Evolutionary conservation across 2,329 filamentous ascomycete genomes (phyloP).

Genomic region (Cercospora zeina): DNA sequence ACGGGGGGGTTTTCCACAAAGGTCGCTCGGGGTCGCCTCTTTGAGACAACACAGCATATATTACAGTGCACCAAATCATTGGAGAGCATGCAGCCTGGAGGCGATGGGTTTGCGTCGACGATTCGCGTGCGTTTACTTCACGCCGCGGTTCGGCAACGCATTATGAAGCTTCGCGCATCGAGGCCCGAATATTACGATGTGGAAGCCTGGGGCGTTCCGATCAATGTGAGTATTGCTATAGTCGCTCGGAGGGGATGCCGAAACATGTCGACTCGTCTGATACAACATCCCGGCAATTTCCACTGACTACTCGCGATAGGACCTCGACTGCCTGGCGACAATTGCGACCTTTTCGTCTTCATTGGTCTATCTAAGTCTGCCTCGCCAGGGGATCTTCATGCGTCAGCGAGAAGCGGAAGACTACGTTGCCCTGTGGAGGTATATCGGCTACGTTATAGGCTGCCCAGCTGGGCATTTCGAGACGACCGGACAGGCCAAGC

Average conservation of each 20-base stretch:
- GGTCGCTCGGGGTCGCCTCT: conserved; percentile 64
- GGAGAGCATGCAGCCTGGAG: conserved; percentile 66
- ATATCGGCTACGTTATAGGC: conserved; percentile 70
- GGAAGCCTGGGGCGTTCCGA: conserved; percentile 61
- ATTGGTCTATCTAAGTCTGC: conserved; percentile 67
- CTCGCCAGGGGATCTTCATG: conserved; percentile 70
- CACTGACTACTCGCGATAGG: too few species aligned
- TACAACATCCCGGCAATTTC: too few species aligned
- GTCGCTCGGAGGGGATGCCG: too few species aligned
- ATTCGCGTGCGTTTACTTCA: conserved; percentile 70
- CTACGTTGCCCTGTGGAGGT: conserved; percentile 74
- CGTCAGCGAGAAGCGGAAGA: conserved; percentile 63
- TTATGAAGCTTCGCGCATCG: conserved; percentile 59
- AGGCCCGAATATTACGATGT: conserved; percentile 64
- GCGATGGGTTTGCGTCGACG: conserved; percentile 64
- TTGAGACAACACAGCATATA: conserved; percentile 75
- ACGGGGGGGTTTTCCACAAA: conserved; percentile 72
- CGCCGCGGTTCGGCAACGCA: conserved; percentile 65
- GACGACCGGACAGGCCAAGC: conserved; percentile 57
- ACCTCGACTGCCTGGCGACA: conserved; percentile 65
- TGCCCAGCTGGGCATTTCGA: conserved; percentile 60
- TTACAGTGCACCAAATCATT: conserved; percentile 68
- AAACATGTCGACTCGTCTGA: too few species aligned
- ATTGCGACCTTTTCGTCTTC: conserved; percentile 69
- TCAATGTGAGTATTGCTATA: conserved; percentile 55